Evolutionary conservation across 2,329 filamentous ascomycete species (phyloP).

Genomic region (Fusarium napiforme): DNA sequence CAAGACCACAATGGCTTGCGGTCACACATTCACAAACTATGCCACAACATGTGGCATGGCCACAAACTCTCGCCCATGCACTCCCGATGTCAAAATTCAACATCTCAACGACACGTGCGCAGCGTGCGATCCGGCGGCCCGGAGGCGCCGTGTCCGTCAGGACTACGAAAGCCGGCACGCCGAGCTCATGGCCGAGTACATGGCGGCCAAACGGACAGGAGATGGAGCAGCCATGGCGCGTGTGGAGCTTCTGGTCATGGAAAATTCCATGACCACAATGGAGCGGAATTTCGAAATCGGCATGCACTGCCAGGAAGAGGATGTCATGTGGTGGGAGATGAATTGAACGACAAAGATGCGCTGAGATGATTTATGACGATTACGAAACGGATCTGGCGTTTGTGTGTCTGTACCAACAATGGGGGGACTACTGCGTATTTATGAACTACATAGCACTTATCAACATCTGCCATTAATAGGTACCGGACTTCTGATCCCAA

Average conservation of each 20-base stretch:
- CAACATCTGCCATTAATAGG: conserved; percentile 21
- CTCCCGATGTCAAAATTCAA: conserved; percentile 18
- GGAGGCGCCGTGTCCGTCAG: conserved; percentile 40
- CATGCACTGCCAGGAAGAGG: conserved; percentile 28
- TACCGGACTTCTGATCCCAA: neutral
- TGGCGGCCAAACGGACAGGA: conserved; percentile 40
- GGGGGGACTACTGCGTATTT: conserved; percentile 5
- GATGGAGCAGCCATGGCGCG: conserved; percentile 40
- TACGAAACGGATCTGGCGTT: neutral
- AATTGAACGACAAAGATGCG: conserved; percentile 4
- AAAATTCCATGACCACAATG: conserved; percentile 32
- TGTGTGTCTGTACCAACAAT: neutral
- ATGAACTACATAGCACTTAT: neutral
- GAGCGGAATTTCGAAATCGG: conserved; percentile 41
- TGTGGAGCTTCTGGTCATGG: conserved; percentile 38
- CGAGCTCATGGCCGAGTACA: conserved; percentile 42
- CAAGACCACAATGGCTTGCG: conserved; percentile 45
- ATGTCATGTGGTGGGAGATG: conserved; percentile 40
- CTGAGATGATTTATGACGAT: neutral
- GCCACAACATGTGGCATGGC: conserved; percentile 11
- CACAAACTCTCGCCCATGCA: conserved; percentile 17
- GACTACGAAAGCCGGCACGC: conserved; percentile 44
- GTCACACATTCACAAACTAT: conserved; percentile 37
- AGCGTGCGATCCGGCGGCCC: conserved; percentile 48
- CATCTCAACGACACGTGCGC: conserved; percentile 53